Evolutionary conservation across 1,139 yeast species (phyloP).

Genomic region (Kodamaea suecica): DNA sequence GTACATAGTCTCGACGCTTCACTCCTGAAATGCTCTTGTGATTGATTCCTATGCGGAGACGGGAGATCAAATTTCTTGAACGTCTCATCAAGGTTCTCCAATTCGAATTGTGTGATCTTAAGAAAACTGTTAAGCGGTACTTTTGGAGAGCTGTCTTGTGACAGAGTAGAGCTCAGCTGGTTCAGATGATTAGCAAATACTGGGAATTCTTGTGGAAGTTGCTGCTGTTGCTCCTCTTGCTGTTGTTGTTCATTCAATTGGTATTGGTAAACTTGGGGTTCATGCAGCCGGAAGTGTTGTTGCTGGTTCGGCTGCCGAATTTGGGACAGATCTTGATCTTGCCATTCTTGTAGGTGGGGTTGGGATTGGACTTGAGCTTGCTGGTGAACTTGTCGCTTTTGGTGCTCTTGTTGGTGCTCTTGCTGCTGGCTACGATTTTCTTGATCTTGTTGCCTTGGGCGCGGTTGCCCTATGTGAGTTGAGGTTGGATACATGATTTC

Average conservation of each 20-base stretch:
- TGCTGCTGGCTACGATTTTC: neutral
- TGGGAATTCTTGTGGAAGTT: neutral
- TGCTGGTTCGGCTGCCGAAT: neutral
- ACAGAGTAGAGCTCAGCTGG: too few species aligned
- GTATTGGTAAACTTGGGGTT: neutral
- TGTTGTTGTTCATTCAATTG: neutral
- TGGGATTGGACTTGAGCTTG: too few species aligned
- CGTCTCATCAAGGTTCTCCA: constrained; percentile 23
- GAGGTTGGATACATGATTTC: constrained; percentile 13
- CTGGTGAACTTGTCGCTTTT: too few species aligned
- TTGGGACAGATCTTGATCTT: neutral
- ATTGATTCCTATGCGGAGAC: constrained; percentile 7
- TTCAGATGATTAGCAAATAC: too few species aligned
- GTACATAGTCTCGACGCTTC: constrained; percentile 33
- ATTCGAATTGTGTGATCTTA: constrained; percentile 25
- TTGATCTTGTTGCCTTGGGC: neutral
- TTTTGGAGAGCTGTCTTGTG: constrained; percentile 11
- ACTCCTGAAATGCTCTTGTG: constrained; percentile 8
- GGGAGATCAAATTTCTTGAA: constrained; percentile 26
- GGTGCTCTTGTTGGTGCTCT: neutral
- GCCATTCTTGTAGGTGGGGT: too few species aligned
- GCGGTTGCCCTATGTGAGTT: neutral
- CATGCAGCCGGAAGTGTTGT: too few species aligned
- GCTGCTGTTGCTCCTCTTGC: neutral
- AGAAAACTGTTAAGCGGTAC: constrained; percentile 10